Evolutionary conservation across 2,329 filamentous ascomycete species (phyloP).

Genomic region (Cercospora beticola): DNA sequence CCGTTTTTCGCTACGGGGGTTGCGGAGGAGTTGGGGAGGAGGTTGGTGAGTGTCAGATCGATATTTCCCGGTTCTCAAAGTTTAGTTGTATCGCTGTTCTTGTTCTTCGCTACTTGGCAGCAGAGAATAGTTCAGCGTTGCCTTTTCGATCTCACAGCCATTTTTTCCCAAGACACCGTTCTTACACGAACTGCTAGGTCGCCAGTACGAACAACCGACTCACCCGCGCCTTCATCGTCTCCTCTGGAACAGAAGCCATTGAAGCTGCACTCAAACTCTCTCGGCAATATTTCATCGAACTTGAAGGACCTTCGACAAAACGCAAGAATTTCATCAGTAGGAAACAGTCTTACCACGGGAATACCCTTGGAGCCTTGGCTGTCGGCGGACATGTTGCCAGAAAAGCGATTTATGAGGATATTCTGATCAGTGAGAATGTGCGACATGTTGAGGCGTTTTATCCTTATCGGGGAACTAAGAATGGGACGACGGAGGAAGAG

Average conservation of each 20-base stretch:
- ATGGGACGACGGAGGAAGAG: slow-evolving; percentile 41
- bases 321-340: slow-evolving; percentile 48
- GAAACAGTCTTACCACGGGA: slow-evolving; percentile 52
- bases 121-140: too few relatives aligned
- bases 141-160: too few relatives aligned
- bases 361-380: slow-evolving; percentile 50
- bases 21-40: slow-evolving; percentile 48
- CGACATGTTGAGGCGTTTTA: slow-evolving; percentile 35
- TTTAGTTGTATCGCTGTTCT: too few relatives aligned
- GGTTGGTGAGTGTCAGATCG: neutral
- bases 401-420: slow-evolving; percentile 37
- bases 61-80: too few relatives aligned
- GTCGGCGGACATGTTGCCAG: slow-evolving; percentile 42
- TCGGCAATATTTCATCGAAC: slow-evolving; percentile 50
- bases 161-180: too few relatives aligned
- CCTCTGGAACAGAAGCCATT: slow-evolving; percentile 49
- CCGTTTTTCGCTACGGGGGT: slow-evolving; percentile 56
- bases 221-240: slow-evolving; percentile 55
- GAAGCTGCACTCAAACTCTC: slow-evolving; percentile 53
- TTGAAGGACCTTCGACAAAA: slow-evolving; percentile 43
- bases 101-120: too few relatives aligned
- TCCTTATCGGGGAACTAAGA: slow-evolving; percentile 40
- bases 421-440: slow-evolving; percentile 35
- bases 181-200: slow-evolving; percentile 24
- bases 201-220: slow-evolving; percentile 52